Conservation (phyloP, 257 asterid genomes). For the Solanum arcanum region DNA sequence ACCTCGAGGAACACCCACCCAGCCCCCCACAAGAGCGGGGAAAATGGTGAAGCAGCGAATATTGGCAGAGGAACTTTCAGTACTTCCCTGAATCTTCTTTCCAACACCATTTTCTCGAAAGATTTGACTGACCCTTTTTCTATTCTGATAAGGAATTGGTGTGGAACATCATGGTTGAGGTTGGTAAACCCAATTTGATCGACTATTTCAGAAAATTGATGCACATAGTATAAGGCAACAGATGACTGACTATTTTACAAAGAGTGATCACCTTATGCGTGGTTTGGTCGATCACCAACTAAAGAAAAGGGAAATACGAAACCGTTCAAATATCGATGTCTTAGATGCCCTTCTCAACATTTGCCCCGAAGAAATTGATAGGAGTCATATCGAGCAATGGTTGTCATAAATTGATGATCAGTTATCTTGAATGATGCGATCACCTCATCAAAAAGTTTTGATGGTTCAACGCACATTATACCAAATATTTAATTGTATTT, state of each 20-base stretch:
- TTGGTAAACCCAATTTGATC: conserved; percentile 23
- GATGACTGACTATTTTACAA: neutral
- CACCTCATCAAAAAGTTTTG: too few relatives aligned
- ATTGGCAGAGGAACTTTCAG: conserved; percentile 6
- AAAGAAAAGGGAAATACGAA: neutral
- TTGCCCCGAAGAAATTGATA: conserved; percentile 40
- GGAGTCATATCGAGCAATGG: conserved; percentile 42
- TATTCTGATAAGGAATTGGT: conserved; percentile 28
- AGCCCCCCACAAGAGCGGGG: neutral
- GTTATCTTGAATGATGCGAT: too few relatives aligned
- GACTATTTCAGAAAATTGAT: conserved; percentile 28
- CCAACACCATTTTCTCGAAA: conserved; percentile 36
- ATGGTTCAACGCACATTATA: too few relatives aligned
- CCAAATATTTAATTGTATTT: too few relatives aligned
- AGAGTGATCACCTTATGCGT: neutral
- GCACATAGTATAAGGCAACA: conserved; percentile 16
- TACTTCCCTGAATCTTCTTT: conserved; percentile 28
- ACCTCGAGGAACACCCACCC: too few relatives aligned
- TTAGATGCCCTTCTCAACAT: conserved; percentile 13
- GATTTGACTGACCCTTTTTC: conserved; percentile 33
- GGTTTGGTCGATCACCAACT: neutral
- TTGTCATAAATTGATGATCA: neutral
- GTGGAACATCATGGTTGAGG: conserved; percentile 18
- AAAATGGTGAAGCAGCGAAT: conserved; percentile 18
- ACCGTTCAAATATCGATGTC: conserved; percentile 6